phyloP scores from a whole-genome alignment of 345 rosid species.

The Eucalyptus cladocalyx region DNA sequence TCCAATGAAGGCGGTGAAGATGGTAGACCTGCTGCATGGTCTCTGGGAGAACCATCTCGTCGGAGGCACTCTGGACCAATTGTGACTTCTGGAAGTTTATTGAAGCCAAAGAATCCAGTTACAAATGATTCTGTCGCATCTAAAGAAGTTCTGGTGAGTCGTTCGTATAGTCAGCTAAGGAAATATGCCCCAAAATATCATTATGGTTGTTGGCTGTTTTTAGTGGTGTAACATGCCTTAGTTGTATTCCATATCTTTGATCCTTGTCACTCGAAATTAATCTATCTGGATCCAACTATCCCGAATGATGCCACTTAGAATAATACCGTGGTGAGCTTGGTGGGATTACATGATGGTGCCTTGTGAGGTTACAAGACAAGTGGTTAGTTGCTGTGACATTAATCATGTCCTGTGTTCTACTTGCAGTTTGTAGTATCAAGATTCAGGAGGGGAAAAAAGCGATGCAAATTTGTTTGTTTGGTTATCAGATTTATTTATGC shows the following conservation, averaged over 20 bases:
- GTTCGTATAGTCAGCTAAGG: background rate
- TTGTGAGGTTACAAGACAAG: background rate
- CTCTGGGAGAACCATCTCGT: constrained; percentile 25
- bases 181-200: background rate
- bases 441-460: background rate
- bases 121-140: constrained; percentile 16
- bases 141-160: constrained; percentile 30
- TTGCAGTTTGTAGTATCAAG: background rate
- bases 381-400: background rate
- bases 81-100: constrained; percentile 12
- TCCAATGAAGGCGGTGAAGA: constrained; percentile 26
- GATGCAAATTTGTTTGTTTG: background rate
- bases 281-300: background rate
- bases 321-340: background rate
- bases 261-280: background rate
- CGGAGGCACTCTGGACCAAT: constrained; percentile 40
- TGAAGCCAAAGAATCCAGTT: constrained; percentile 38
- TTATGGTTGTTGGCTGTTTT: background rate
- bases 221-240: background rate
- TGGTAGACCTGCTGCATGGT: constrained; percentile 19
- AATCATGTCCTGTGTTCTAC: background rate
- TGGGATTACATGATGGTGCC: background rate
- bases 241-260: background rate
- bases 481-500: background rate
- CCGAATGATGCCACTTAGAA: background rate